phyloP scores from a whole-genome alignment of 1,284 basidiomycete species.

The Cystobasidium sp. region DNA sequence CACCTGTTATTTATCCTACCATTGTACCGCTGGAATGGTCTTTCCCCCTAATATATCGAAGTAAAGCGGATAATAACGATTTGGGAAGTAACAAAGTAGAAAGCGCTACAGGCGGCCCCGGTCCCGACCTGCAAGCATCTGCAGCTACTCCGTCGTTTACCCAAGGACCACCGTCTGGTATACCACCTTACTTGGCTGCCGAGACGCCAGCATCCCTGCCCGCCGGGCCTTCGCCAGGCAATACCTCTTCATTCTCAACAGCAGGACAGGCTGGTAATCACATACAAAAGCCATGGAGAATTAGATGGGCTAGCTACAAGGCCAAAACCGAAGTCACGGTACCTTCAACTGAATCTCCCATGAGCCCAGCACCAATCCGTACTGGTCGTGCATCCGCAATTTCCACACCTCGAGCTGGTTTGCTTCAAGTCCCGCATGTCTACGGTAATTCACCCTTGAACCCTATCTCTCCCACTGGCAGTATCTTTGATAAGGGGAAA shows the following conservation, averaged over 20 bases:
- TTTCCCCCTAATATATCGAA: conserved; percentile 4
- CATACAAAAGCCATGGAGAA: conserved; percentile 22
- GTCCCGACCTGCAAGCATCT: background rate
- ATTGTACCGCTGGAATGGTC: conserved; percentile 27
- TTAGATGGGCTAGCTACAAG: conserved; percentile 26
- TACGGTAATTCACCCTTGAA: background rate
- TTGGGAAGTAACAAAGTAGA: background rate
- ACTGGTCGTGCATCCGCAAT: background rate
- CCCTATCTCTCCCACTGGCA: background rate
- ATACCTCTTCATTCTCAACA: background rate
- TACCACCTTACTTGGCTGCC: background rate
- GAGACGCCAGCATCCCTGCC: background rate
- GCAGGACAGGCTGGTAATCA: conserved; percentile 11
- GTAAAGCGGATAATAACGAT: background rate
- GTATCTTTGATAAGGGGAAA: background rate
- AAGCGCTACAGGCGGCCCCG: background rate
- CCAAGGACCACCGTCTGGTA: background rate
- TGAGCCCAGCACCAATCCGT: background rate
- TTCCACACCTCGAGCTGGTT: background rate
- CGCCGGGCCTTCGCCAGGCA: conserved; percentile 11
- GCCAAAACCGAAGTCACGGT: background rate
- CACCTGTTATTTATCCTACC: background rate
- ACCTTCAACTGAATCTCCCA: background rate
- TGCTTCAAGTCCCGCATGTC: conserved; percentile 5
- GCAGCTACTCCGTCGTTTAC: background rate